These are phyloP conservation scores for Penicillium sp. DNA, from an alignment of 2,329 filamentous ascomycete species.

Conservation along the genomic window DNA sequence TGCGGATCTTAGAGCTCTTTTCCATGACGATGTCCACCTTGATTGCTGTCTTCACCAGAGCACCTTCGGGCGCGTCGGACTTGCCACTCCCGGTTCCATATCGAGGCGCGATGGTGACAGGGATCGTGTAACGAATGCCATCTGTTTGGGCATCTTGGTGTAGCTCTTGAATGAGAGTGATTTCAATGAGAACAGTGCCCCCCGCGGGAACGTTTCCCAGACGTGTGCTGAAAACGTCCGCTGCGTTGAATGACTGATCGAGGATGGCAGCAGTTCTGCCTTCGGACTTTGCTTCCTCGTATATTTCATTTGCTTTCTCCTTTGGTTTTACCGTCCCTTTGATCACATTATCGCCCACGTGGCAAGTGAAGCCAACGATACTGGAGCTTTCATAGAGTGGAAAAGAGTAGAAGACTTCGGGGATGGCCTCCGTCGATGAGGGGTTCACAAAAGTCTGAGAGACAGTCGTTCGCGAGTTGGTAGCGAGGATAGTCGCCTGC, in stretches of 20 bases:
- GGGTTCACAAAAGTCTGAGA: background rate
- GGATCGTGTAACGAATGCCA: background rate
- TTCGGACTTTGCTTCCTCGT: background rate
- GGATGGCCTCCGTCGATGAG: background rate
- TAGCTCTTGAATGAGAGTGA: background rate
- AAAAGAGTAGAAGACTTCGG: background rate
- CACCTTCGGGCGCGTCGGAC: background rate
- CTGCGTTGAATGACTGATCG: background rate
- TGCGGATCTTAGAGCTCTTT: conserved; percentile 13
- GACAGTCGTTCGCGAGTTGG: background rate
- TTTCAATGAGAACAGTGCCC: background rate
- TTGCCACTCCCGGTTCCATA: background rate
- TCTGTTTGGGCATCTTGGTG: background rate
- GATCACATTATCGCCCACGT: background rate
- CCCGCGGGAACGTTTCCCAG: background rate
- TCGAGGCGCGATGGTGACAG: background rate
- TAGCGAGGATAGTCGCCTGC: background rate
- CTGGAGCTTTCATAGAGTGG: background rate
- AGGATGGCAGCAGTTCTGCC: background rate
- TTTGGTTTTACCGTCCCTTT: background rate
- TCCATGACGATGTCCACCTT: conserved; percentile 13
- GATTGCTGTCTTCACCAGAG: conserved; percentile 4
- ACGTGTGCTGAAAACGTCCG: background rate
- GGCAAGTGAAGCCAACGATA: background rate
- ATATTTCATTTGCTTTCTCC: background rate